These are phyloP conservation scores for Trichosporon faecale DNA, from an alignment of 1,284 basidiomycete species.

Conservation along the genomic window DNA sequence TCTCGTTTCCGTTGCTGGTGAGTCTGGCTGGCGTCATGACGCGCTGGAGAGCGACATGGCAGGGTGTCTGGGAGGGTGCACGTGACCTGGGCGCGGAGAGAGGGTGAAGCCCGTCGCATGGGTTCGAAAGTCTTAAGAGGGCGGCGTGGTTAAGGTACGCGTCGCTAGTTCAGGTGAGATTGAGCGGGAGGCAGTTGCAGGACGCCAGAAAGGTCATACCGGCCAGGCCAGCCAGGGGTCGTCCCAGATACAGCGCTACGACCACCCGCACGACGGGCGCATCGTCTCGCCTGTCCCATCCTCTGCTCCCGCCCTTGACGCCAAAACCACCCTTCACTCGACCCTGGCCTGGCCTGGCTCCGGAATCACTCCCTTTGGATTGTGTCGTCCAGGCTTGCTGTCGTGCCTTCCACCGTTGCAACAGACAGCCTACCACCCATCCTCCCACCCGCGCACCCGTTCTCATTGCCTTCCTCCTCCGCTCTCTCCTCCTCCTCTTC, in stretches of 20 bases:
- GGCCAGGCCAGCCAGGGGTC: background rate
- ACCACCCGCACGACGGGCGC: background rate
- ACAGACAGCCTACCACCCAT: background rate
- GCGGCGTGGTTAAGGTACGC: background rate
- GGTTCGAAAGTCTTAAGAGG: background rate
- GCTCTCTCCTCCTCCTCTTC: background rate
- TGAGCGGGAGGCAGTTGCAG: slow-evolving; percentile 8
- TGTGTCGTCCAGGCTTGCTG: background rate
- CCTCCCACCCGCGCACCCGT: background rate
- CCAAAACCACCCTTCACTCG: background rate
- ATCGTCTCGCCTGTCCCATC: background rate
- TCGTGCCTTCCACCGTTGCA: slow-evolving; percentile 10
- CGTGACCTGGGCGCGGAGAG: slow-evolving; percentile 1
- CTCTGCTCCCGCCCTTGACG: slow-evolving; percentile 6
- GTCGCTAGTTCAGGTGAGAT: background rate
- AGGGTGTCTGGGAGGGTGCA: background rate
- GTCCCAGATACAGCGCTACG: background rate
- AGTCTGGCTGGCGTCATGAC: background rate
- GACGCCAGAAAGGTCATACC: background rate
- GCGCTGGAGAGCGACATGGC: background rate
- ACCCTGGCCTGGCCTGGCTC: slow-evolving; percentile 10
- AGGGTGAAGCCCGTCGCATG: background rate
- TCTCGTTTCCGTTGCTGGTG: background rate
- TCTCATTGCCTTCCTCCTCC: background rate
- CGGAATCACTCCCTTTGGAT: slow-evolving; percentile 12